These are phyloP conservation scores for Aspergillus costaricaensis DNA, from an alignment of 2,329 filamentous ascomycete genomes.

Conservation along the genomic window DNA sequence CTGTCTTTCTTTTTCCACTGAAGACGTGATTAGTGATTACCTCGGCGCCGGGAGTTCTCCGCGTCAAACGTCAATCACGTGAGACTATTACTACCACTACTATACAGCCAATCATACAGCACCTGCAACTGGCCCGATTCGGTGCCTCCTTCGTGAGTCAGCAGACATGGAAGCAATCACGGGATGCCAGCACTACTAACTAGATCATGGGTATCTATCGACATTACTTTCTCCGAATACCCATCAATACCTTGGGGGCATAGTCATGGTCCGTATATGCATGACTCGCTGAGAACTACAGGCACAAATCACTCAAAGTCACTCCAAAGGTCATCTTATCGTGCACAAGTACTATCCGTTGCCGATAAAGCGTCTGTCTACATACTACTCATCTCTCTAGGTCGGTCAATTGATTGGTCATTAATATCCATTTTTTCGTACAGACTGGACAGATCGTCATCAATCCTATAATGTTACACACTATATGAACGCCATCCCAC, in stretches of 20 bases:
- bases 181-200: too few species aligned
- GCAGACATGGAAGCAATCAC: not conserved
- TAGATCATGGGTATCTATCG: too few species aligned
- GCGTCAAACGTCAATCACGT: not conserved
- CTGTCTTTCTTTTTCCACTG: not conserved
- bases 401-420: not conserved
- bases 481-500: constrained; percentile 29
- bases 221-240: too few species aligned
- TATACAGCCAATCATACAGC: not conserved
- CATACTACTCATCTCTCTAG: too few species aligned
- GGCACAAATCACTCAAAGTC: too few species aligned
- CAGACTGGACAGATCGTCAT: constrained; percentile 19
- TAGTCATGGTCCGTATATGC: too few species aligned
- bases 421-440: constrained; percentile 20
- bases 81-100: not conserved
- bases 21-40: too few species aligned
- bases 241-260: too few species aligned
- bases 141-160: not conserved
- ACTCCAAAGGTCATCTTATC: too few species aligned
- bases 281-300: too few species aligned
- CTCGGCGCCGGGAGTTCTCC: not conserved
- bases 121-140: not conserved
- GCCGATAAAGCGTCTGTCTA: too few species aligned
- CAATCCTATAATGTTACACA: constrained; percentile 24
- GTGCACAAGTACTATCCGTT: too few species aligned